Conservation (phyloP, 2,329 filamentous ascomycete species). For the Bretziella fagacearum region DNA sequence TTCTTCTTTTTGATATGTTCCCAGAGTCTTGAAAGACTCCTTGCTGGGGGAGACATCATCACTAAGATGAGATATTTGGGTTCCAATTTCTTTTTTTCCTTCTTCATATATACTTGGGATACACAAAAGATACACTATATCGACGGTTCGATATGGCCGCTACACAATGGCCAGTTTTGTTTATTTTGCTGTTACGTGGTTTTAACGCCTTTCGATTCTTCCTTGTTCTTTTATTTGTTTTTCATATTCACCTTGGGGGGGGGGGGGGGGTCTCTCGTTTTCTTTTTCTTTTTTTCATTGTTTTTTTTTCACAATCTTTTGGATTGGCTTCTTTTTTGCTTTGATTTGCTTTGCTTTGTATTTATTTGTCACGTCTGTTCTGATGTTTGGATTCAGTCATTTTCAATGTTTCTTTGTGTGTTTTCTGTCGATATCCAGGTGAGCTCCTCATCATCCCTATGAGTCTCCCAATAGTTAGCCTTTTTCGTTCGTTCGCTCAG, state of each 20-base stretch:
- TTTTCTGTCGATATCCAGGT: constrained; percentile 10
- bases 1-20: background rate
- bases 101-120: background rate
- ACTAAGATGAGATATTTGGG: background rate
- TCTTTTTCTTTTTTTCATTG: background rate
- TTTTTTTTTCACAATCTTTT: background rate
- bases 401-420: background rate
- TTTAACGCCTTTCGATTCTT: background rate
- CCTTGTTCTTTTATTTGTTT: background rate
- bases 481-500: constrained; percentile 4
- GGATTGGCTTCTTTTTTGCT: constrained; percentile 3
- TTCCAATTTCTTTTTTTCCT: background rate
- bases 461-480: constrained; percentile 9
- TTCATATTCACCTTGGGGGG: background rate
- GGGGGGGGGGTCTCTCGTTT: background rate
- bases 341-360: constrained; percentile 3
- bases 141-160: background rate
- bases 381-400: too few species aligned
- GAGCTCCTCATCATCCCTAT: constrained; percentile 4
- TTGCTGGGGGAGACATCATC: too few species aligned
- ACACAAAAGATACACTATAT: background rate
- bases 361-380: constrained; percentile 1
- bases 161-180: background rate
- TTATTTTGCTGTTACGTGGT: background rate
- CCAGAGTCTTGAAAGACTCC: too few species aligned